phyloP scores from a whole-genome alignment of 257 asterid species.

The Ligustrum vulgare region DNA sequence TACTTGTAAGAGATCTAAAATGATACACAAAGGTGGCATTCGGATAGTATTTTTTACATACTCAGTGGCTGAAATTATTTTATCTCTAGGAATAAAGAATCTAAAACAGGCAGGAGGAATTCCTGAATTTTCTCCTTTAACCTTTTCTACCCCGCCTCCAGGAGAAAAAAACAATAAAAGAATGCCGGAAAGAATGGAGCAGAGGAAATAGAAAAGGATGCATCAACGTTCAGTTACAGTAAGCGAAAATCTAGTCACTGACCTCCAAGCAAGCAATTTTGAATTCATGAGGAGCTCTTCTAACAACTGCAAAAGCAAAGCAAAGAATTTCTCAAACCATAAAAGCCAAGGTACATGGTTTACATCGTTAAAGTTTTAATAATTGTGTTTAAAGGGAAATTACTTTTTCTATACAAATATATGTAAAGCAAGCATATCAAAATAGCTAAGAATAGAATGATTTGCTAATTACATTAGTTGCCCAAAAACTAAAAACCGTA shows the following conservation, averaged over 20 bases:
- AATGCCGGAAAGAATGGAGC: background rate
- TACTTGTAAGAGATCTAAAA: too few relatives aligned
- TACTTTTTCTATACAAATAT: background rate
- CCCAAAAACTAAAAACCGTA: background rate
- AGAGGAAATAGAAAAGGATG: background rate
- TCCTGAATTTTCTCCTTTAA: too few relatives aligned
- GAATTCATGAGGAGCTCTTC: slow-evolving; percentile 97
- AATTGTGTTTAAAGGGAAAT: background rate
- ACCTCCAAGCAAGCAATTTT: slow-evolving; percentile 96
- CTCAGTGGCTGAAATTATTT: too few relatives aligned
- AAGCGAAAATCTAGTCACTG: slow-evolving; percentile 21
- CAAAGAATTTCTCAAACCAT: slow-evolving; percentile 21
- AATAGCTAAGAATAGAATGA: background rate
- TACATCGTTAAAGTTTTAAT: background rate
- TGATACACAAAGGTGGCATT: too few relatives aligned
- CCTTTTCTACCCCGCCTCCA: background rate
- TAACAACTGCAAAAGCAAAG: slow-evolving; percentile 71
- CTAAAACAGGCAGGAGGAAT: too few relatives aligned
- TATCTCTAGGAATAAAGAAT: background rate
- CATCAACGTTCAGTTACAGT: slow-evolving; percentile 7
- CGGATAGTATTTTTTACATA: too few relatives aligned
- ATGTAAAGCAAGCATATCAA: background rate
- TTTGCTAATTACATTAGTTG: background rate
- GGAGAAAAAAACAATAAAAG: background rate
- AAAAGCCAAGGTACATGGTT: slow-evolving; percentile 5